phyloP scores from a whole-genome alignment of 139 green algal genomes.

The Coelastrella sp. region DNA sequence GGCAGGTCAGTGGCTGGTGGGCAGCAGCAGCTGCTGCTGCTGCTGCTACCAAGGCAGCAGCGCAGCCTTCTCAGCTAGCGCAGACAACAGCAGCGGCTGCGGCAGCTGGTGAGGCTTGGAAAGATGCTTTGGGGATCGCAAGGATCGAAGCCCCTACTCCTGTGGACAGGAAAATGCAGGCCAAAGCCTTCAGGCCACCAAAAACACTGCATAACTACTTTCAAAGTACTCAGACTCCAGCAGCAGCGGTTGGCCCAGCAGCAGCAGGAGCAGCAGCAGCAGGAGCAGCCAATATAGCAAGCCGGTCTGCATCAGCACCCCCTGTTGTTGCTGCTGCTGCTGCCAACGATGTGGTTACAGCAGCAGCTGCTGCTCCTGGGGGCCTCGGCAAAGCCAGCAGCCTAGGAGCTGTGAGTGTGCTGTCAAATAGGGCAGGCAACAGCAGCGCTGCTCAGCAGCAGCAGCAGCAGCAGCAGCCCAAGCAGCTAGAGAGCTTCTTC shows the following conservation, averaged over 20 bases:
- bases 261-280: neutral
- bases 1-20: neutral
- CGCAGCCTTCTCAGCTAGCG: neutral
- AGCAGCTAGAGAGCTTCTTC: constrained; percentile 2
- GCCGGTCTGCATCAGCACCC: neutral
- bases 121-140: neutral
- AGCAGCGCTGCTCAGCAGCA: neutral
- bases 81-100: neutral
- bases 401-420: neutral
- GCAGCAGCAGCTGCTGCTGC: constrained; percentile 6
- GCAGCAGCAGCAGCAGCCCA: neutral
- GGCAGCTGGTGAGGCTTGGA: neutral
- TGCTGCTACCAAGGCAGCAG: neutral
- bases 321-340: neutral
- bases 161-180: constrained; percentile 57
- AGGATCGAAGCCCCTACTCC: constrained; percentile 59
- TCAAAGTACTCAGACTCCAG: neutral
- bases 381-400: too few species aligned
- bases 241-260: neutral
- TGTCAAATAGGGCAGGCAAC: neutral
- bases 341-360: neutral
- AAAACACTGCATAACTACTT: constrained; percentile 74
- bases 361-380: neutral
- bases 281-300: neutral
- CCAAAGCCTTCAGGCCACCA: constrained; percentile 64